phyloP scores from a whole-genome alignment of 768 basidiomycete genomes.

The Lactarius evosmus region DNA sequence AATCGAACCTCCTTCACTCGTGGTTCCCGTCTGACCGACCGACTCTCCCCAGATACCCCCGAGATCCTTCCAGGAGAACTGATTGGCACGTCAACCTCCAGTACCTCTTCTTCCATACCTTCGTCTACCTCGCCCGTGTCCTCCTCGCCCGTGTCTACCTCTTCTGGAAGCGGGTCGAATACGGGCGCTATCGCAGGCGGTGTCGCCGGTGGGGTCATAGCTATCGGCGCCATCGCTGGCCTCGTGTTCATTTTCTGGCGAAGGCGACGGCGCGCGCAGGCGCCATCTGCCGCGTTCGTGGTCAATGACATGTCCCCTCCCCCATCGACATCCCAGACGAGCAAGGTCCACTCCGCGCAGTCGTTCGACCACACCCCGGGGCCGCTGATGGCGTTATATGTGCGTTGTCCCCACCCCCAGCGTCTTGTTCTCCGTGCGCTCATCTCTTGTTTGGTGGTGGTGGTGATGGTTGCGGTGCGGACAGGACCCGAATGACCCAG shows the following conservation, averaged over 20 bases:
- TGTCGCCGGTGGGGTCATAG: slow-evolving; percentile 3
- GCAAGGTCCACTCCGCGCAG: neutral
- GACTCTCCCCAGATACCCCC: neutral
- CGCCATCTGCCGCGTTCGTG: neutral
- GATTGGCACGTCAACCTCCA: neutral
- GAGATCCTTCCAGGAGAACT: neutral
- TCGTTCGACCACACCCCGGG: neutral
- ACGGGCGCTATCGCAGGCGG: neutral
- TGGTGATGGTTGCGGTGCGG: too few relatives aligned
- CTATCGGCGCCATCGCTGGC: neutral
- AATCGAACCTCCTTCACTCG: neutral
- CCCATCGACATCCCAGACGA: neutral
- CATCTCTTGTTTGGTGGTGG: too few relatives aligned
- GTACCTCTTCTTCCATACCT: neutral
- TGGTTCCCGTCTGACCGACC: too few relatives aligned
- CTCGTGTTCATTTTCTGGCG: neutral
- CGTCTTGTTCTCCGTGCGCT: neutral
- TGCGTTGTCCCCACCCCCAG: neutral
- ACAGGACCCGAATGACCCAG: slow-evolving; percentile 16
- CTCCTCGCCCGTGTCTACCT: neutral
- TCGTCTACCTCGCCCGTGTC: neutral
- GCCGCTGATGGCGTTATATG: slow-evolving; percentile 9
- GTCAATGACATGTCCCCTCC: too few relatives aligned
- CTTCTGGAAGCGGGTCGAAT: neutral
- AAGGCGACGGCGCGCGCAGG: neutral